Percentiles rank a stretch among this genome's conserved stretches.
Conservation (phyloP, 176 grass and related monocot species). For the Paspalum notatum region DNA sequence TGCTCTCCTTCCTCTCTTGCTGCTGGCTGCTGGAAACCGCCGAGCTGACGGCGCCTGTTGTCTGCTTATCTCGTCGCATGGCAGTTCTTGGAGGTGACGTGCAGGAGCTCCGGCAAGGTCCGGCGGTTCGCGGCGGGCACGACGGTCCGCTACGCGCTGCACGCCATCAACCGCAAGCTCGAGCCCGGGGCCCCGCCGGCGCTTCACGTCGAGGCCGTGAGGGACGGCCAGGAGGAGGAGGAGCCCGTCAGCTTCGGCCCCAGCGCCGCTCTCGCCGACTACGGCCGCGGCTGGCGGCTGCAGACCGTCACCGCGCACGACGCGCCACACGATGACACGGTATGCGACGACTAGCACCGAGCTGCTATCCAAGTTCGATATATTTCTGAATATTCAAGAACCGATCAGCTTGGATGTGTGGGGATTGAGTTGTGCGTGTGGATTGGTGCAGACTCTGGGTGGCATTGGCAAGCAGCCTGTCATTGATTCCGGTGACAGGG, state of each 20-base stretch:
- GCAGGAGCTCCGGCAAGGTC: conserved; percentile 72
- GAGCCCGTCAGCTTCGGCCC: conserved; percentile 84
- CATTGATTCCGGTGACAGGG: no score
- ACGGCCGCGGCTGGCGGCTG: conserved; percentile 77
- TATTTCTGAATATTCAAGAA: neutral
- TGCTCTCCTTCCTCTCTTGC: neutral
- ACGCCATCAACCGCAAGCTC: conserved; percentile 74
- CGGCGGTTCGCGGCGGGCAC: conserved; percentile 82
- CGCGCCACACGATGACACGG: neutral
- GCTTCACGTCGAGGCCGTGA: conserved; percentile 77
- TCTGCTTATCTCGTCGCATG: neutral
- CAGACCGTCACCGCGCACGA: conserved; percentile 70
- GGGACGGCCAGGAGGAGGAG: conserved; percentile 86
- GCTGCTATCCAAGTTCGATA: neutral
- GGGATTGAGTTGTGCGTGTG: neutral
- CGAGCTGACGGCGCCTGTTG: neutral
- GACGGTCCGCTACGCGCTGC: conserved; percentile 62
- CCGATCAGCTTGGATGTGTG: neutral
- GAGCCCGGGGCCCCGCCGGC: conserved; percentile 44
- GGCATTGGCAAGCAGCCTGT: no score
- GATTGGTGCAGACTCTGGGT: no score
- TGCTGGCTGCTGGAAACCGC: neutral
- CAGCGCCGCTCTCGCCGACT: conserved; percentile 66
- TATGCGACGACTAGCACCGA: neutral
- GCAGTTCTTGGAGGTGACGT: conserved; percentile 88